Base-by-base conservation (phyloP, 2,329 filamentous ascomycete genomes). In the Seiridium unicorne region DNA sequence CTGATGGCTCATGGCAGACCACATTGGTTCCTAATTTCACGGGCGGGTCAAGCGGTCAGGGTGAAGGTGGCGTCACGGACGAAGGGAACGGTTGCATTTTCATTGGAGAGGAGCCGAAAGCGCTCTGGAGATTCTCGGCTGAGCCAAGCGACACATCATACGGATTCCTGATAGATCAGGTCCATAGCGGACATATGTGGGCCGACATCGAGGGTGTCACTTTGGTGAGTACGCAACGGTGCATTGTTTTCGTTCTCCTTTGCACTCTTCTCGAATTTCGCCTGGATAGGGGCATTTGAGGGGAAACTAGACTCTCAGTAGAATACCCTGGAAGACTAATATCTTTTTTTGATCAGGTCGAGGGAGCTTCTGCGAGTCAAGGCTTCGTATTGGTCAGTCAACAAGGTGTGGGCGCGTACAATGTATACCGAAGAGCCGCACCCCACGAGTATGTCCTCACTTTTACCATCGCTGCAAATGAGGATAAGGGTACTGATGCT, bases 131-230 rank as follows among this genome's bases (percentile, higher is more conserved):
- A 3, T 84, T 83, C 55, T 77, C 73, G 5, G 81, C 81, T 0
- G 81, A 85, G 65, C 81, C 81, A 0, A 74, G 77, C 47, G 66
- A 69, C 70, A 73, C 31, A 2, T 42, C 36, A 3, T 63, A 74
- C 5, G 75, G 75, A 1, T 61, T 71, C 31, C 61, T 69, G 5
- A 72, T 77, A 13, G 81, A 76, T 0, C 72, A 75, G 31, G 75
- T 83, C 3, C 79, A 78, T 5, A 79, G 81, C 11, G 79, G 79
- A 5, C 72, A 71, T 1, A 75, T 83, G n/a, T 74, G 76, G 54
- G 80, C 80, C 1, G 82, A 84, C 26, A 79, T 83, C n/a, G 82
- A 84, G 61, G 82, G 82, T 8, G 76, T 85, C 9, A 80, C 81
- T 0, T 70, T 84, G 0, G 74, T 26, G 18, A 26, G 18, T 26